A percentile compares a stretch with the other conserved stretches of the same genome.
Evolutionary conservation across 139 green algal genomes (phyloP).

Genomic region (Closterium sp.): DNA sequence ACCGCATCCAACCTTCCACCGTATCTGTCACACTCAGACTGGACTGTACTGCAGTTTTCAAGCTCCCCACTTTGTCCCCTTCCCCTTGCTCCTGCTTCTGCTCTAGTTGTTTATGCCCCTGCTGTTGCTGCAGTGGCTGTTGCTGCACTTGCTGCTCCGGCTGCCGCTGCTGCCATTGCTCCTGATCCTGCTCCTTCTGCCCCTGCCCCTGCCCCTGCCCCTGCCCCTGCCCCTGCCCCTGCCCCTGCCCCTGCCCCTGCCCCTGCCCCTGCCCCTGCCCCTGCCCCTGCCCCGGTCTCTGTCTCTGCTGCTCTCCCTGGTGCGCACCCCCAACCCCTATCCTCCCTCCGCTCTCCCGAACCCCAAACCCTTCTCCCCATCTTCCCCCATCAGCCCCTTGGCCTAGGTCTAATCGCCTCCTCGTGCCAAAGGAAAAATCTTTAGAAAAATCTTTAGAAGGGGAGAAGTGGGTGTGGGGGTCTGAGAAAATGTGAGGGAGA

Average conservation of each 20-base stretch:
- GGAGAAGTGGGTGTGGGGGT: not conserved
- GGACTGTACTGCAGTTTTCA: slow-evolving; percentile 68
- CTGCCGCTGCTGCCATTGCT: not conserved
- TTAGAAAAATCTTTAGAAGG: not conserved
- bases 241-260: not conserved
- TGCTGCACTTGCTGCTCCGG: not conserved
- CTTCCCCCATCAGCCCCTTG: not conserved
- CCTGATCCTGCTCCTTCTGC: no score
- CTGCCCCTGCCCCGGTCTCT: slow-evolving; percentile 7
- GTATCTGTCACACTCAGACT: not conserved
- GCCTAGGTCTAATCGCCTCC: not conserved
- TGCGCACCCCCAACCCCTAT: not conserved
- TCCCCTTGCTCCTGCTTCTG: not conserved
- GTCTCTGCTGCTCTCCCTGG: slow-evolving; percentile 40
- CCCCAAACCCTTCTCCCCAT: not conserved
- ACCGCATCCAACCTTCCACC: slow-evolving; percentile 62
- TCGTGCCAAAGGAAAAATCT: not conserved
- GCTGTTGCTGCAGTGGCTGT: not conserved
- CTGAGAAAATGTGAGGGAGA: not conserved
- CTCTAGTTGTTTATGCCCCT: not conserved
- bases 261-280: not conserved
- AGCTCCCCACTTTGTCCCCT: slow-evolving; percentile 53
- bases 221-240: not conserved
- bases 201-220: no score
- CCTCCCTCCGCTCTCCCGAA: not conserved